These are phyloP conservation scores for Monosporascus sp. DNA, from an alignment of 2,329 filamentous ascomycete species.

Conservation along the genomic window DNA sequence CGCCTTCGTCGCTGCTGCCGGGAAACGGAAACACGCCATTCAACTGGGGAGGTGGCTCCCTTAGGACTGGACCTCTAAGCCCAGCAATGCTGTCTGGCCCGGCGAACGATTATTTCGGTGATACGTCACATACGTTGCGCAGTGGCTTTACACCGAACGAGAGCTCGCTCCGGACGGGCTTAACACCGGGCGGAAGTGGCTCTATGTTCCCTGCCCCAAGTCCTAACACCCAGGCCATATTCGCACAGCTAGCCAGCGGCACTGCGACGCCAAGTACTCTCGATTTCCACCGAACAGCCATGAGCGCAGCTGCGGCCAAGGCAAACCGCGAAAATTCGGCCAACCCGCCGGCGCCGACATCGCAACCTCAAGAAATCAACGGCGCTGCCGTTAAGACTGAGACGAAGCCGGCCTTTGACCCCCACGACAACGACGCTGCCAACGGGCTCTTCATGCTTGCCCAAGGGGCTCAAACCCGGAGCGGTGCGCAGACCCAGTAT, in stretches of 20 bases:
- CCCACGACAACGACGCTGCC: constrained; percentile 90
- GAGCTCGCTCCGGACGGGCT: constrained; percentile 81
- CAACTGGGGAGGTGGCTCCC: constrained; percentile 76
- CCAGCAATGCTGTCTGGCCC: constrained; percentile 95
- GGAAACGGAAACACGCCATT: constrained; percentile 68
- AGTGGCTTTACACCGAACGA: constrained; percentile 95
- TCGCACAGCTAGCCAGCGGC: constrained; percentile 72
- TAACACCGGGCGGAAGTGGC: constrained; percentile 90
- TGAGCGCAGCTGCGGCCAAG: constrained; percentile 71
- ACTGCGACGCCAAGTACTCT: constrained; percentile 84
- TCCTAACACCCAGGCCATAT: constrained; percentile 78
- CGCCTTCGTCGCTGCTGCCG: constrained; percentile 74
- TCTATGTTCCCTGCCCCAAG: constrained; percentile 95
- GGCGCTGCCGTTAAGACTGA: constrained; percentile 41
- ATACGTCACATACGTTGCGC: constrained; percentile 65
- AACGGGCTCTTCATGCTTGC: constrained; percentile 92
- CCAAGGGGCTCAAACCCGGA: constrained; percentile 53
- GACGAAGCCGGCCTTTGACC: constrained; percentile 60
- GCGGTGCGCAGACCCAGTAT: constrained; percentile 49
- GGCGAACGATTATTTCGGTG: constrained; percentile 79
- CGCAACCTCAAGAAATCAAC: constrained; percentile 52
- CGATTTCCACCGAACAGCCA: constrained; percentile 90
- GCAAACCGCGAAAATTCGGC: constrained; percentile 37
- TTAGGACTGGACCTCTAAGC: constrained; percentile 88
- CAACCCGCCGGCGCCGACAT: constrained; percentile 33